phyloP scores from a whole-genome alignment of 345 rosid species.

The Salix caprea region DNA sequence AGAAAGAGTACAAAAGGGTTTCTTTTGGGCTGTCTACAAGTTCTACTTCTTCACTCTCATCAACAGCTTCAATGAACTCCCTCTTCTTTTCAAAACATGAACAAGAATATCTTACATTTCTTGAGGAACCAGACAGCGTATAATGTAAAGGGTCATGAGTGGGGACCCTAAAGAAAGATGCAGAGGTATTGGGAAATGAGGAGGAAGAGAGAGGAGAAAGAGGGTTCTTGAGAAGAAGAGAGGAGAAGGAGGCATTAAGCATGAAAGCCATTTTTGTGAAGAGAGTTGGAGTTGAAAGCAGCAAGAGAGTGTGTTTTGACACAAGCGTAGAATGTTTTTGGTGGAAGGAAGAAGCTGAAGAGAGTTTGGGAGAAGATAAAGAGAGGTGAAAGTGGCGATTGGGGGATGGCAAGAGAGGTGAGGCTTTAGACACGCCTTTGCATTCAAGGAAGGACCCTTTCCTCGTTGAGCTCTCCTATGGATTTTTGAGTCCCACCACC shows the following conservation, averaged over 20 bases:
- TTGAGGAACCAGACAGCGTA: slow-evolving; percentile 9
- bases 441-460: neutral
- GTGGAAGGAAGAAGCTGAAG: slow-evolving; percentile 4
- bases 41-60: slow-evolving; percentile 9
- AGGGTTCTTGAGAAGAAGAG: slow-evolving; percentile 16
- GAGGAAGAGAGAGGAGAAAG: slow-evolving; percentile 21
- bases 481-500: too few species aligned
- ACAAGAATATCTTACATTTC: slow-evolving; percentile 8
- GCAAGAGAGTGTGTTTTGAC: neutral
- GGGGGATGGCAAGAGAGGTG: slow-evolving; percentile 38
- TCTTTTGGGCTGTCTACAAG: slow-evolving; percentile 30
- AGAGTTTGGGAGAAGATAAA: neutral
- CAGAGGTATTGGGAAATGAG: slow-evolving; percentile 9
- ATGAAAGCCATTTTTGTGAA: slow-evolving; percentile 37
- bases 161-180: slow-evolving; percentile 19
- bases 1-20: slow-evolving; percentile 60
- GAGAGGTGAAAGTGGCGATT: neutral
- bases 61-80: slow-evolving; percentile 11
- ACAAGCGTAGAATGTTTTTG: neutral
- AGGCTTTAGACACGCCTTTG: slow-evolving; percentile 63
- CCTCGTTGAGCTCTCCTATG: slow-evolving; percentile 25
- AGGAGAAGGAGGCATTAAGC: slow-evolving; percentile 22
- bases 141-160: slow-evolving; percentile 12
- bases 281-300: neutral
- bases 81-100: slow-evolving; percentile 26